A percentile compares a stretch with the other conserved stretches of the same genome.
phyloP scores from a whole-genome alignment of 139 green algal genomes.

The Chara braunii region DNA sequence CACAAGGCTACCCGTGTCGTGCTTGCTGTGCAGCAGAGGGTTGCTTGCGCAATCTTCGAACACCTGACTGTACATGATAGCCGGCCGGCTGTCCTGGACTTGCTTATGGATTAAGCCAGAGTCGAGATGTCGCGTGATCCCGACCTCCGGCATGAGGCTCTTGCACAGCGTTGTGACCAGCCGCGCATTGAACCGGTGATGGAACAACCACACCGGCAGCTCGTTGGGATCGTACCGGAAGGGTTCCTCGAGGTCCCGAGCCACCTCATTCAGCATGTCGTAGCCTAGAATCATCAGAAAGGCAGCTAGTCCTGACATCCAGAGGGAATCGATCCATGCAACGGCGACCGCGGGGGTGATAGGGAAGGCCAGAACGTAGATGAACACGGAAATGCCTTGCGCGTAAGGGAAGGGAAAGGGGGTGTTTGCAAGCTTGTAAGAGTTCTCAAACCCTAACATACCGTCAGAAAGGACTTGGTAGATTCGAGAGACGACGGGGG shows the following conservation, averaged over 20 bases:
- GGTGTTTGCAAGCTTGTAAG: slow-evolving; percentile 20
- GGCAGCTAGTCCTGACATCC: too few relatives aligned
- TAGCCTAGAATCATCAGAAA: too few relatives aligned
- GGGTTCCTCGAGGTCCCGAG: slow-evolving; percentile 32
- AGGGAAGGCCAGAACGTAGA: slow-evolving; percentile 16
- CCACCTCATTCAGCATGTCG: too few relatives aligned
- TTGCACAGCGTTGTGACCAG: slow-evolving; percentile 21
- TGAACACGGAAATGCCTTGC: slow-evolving; percentile 12
- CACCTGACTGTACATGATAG: too few relatives aligned
- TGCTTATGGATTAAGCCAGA: too few relatives aligned
- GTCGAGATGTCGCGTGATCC: too few relatives aligned
- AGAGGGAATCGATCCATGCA: too few relatives aligned
- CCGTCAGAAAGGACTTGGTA: slow-evolving; percentile 34
- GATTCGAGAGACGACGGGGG: slow-evolving; percentile 26
- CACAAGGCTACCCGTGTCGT: too few relatives aligned
- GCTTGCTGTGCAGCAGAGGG: too few relatives aligned
- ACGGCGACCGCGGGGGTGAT: too few relatives aligned
- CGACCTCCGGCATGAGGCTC: slow-evolving; percentile 14
- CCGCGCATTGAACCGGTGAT: slow-evolving; percentile 26
- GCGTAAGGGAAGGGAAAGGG: slow-evolving; percentile 36
- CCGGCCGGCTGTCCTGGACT: too few relatives aligned
- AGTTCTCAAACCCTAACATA: slow-evolving; percentile 34
- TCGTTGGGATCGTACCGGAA: slow-evolving; percentile 38
- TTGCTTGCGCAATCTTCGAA: too few relatives aligned
- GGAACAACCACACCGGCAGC: slow-evolving; percentile 17